Conservation (phyloP, 2,329 filamentous ascomycete species). For the Ceratocystis smalleyi region DNA sequence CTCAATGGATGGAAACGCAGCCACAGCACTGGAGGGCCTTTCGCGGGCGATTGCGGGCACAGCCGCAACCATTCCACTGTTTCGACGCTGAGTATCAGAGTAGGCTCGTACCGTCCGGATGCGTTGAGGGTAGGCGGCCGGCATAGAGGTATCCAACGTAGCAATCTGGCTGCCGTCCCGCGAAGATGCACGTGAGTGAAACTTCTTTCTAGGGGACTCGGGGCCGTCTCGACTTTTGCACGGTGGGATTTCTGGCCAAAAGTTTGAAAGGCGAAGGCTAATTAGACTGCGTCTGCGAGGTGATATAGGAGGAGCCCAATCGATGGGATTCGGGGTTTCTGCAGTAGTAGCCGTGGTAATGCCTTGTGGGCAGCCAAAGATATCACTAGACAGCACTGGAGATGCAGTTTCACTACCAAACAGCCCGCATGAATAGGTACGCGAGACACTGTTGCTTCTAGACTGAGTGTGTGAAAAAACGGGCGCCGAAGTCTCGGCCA, state of each 20-base stretch:
- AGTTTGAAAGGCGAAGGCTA: constrained; percentile 14
- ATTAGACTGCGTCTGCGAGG: constrained; percentile 27
- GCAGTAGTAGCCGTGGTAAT: background rate
- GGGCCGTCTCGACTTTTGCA: constrained; percentile 18
- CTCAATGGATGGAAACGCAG: constrained; percentile 6
- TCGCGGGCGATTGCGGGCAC: background rate
- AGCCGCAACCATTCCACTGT: background rate
- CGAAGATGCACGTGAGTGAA: constrained; percentile 12
- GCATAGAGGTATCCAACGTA: background rate
- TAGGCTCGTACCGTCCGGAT: constrained; percentile 14
- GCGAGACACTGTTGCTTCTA: background rate
- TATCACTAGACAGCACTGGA: background rate
- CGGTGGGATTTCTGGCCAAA: constrained; percentile 3
- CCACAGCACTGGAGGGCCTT: background rate
- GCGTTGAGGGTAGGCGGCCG: background rate
- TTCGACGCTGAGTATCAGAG: constrained; percentile 18
- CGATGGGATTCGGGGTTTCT: background rate
- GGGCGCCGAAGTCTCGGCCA: background rate
- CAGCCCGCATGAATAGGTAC: constrained; percentile 5
- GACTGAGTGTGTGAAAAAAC: constrained; percentile 1
- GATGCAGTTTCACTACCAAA: background rate
- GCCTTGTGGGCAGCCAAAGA: background rate
- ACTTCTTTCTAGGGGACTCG: constrained; percentile 12
- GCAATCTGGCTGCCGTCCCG: background rate
- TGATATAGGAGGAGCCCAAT: constrained; percentile 11